Conservation (phyloP, 495 filamentous ascomycete genomes). For the Pyronema domesticum region DNA sequence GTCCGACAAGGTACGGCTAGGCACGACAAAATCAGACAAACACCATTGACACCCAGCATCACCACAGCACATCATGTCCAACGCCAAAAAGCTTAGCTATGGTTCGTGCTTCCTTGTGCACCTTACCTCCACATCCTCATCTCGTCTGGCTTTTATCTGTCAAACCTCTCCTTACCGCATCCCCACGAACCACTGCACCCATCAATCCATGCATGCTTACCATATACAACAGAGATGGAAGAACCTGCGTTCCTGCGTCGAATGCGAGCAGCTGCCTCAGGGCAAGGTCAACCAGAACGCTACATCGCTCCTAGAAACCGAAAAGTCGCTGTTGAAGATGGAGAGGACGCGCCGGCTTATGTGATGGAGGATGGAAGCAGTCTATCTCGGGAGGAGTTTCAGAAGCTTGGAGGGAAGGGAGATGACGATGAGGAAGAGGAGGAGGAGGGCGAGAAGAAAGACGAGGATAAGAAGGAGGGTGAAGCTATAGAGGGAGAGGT, state of each 20-base stretch:
- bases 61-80: slow-evolving; percentile 24
- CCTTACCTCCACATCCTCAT: background rate
- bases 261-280: slow-evolving; percentile 28
- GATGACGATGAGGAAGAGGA: background rate
- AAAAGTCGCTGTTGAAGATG: slow-evolving; percentile 22
- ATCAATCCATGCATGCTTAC: no score
- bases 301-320: slow-evolving; percentile 29
- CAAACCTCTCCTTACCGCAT: no score
- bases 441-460: slow-evolving; percentile 8
- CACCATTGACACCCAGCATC: background rate
- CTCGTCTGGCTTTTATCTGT: no score
- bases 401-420: slow-evolving; percentile 19
- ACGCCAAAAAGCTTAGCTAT: slow-evolving; percentile 31
- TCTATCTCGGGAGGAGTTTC: slow-evolving; percentile 29
- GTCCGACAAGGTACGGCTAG: no score
- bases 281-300: slow-evolving; percentile 26
- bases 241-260: slow-evolving; percentile 28
- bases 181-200: no score
- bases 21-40: no score
- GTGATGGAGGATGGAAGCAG: slow-evolving; percentile 31
- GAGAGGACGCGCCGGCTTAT: slow-evolving; percentile 32
- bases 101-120: slow-evolving; percentile 17
- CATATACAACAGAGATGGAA: slow-evolving; percentile 21
- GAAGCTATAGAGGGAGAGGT: slow-evolving; percentile 2
- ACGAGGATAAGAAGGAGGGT: background rate